These are phyloP conservation scores for Talaromyces sp. DNA, from an alignment of 2,329 filamentous ascomycete genomes.

Conservation along the genomic window DNA sequence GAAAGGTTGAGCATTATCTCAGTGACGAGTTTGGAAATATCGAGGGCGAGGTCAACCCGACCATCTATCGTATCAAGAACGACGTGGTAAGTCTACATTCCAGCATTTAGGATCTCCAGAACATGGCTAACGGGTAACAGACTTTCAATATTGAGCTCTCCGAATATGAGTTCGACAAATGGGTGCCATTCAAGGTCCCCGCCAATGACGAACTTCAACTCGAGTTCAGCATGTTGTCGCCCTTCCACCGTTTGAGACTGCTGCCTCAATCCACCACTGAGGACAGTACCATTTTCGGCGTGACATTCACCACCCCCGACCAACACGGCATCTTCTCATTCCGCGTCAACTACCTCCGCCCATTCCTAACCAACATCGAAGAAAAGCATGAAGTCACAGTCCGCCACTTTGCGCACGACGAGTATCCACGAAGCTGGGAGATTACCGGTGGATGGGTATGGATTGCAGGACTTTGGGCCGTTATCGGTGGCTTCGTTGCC, in stretches of 20 bases:
- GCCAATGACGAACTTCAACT: conserved; percentile 75
- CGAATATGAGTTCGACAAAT: conserved; percentile 74
- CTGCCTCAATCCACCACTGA: conserved; percentile 54
- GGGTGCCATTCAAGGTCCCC: conserved; percentile 69
- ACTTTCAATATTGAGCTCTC: conserved; percentile 85
- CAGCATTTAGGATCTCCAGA: too few relatives aligned
- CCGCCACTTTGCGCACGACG: conserved; percentile 93
- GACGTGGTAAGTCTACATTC: conserved; percentile 67
- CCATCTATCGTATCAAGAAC: conserved; percentile 93
- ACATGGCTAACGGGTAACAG: conserved; percentile 42
- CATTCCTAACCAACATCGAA: conserved; percentile 82
- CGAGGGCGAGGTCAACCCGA: conserved; percentile 62
- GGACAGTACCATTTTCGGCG: conserved; percentile 69
- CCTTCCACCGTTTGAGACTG: conserved; percentile 86
- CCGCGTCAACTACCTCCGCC: conserved; percentile 92
- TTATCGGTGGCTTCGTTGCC: conserved; percentile 75
- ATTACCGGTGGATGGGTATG: conserved; percentile 94
- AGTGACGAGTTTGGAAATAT: conserved; percentile 51
- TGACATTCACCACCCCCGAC: conserved; percentile 79
- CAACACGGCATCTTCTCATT: conserved; percentile 99
- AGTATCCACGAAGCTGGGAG: conserved; percentile 86
- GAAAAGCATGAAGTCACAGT: conserved; percentile 95
- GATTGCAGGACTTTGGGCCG: conserved; percentile 82
- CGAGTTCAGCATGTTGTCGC: conserved; percentile 97
- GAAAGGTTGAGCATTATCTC: conserved; percentile 73